Evolutionary conservation across 371 early-diverging fungal genomes (phyloP), one percentile per base, ranked within the genome.

Genomic region (Saksenaea vasiformis): DNA sequence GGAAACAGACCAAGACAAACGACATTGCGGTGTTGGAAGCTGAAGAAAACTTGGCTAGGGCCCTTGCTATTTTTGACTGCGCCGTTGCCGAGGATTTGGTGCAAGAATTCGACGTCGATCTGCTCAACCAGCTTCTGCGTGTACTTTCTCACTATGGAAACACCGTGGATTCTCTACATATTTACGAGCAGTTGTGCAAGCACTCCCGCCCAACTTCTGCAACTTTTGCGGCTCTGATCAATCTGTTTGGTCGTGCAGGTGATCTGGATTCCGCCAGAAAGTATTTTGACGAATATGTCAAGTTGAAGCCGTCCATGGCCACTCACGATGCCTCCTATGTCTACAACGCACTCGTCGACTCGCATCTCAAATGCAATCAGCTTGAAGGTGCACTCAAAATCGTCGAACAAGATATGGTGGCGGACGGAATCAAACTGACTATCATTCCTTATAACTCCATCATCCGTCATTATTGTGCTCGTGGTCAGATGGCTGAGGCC

Each of bases 201-300:
- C 64, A 70, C 5, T 53, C 68, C 10, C 55, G 58, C 1, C 74
- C 80, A 34, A 77, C 69, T 10, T 64, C 81, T 5, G 76, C 71
- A 22, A 84, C 85, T 2, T 84, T 68, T 72, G 80, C 82, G 28
- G 80, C 80, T 11, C 69, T 84, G 35, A 79, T 84, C 47, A 77
- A 76, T 39, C 61, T 81, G 27, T 79, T 81, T 69, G 83, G 85
- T 11, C 71, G 79, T 35, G 76, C 72, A 9, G 80, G 83, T 43
- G 79, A 82, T 61, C 37, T 82, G 3, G 31, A 61, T 9, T 63
- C 73, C 34, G 76, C 82, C 13, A 60, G 76, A 19, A 44, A 65
- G 22, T 80, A 78, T 44, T 80, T 76, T 66, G 60, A 64, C 7
- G 68, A 68, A 34, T 84, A 78, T 31, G 53, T 55, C 15, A 47